phyloP scores from a whole-genome alignment of 2,329 filamentous ascomycete species.

The Aspergillus tamarii region DNA sequence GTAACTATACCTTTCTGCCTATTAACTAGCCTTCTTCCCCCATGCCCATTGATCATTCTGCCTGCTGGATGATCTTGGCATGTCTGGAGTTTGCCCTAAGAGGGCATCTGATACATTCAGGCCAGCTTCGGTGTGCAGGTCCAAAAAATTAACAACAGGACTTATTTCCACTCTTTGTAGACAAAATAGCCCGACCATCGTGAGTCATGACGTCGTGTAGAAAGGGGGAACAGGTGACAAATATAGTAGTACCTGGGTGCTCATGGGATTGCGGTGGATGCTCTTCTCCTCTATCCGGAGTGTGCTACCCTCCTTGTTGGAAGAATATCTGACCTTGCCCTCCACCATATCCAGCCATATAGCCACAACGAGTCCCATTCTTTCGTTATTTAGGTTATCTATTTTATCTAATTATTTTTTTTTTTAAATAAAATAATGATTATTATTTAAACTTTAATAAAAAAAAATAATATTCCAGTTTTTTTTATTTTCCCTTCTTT shows the following conservation, averaged over 20 bases:
- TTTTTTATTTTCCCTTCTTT: background rate
- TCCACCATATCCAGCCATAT: conserved; percentile 12
- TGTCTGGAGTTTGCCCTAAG: conserved; percentile 20
- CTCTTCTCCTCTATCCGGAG: conserved; percentile 23
- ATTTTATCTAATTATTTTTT: background rate
- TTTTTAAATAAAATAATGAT: background rate
- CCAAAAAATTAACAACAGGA: conserved; percentile 1
- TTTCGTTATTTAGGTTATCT: background rate
- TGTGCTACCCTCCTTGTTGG: conserved; percentile 30
- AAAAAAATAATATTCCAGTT: background rate
- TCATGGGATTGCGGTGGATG: conserved; percentile 29
- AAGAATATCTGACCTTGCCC: conserved; percentile 17
- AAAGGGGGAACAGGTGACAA: conserved; percentile 29
- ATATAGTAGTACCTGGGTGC: conserved; percentile 28
- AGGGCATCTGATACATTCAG: conserved; percentile 27
- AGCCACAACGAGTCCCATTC: conserved; percentile 11
- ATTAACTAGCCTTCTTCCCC: conserved; percentile 3
- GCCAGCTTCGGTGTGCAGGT: conserved; percentile 10
- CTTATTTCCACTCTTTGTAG: background rate
- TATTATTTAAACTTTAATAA: background rate
- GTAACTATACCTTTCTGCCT: background rate
- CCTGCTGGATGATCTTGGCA: conserved; percentile 19
- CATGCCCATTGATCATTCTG: conserved; percentile 25
- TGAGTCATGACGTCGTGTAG: conserved; percentile 29
- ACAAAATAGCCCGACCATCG: conserved; percentile 19